A percentile compares a stretch with the other conserved stretches of the same genome.
Evolutionary conservation across 805 yeast genomes (phyloP).

Genomic region (Clavispora asparagi): DNA sequence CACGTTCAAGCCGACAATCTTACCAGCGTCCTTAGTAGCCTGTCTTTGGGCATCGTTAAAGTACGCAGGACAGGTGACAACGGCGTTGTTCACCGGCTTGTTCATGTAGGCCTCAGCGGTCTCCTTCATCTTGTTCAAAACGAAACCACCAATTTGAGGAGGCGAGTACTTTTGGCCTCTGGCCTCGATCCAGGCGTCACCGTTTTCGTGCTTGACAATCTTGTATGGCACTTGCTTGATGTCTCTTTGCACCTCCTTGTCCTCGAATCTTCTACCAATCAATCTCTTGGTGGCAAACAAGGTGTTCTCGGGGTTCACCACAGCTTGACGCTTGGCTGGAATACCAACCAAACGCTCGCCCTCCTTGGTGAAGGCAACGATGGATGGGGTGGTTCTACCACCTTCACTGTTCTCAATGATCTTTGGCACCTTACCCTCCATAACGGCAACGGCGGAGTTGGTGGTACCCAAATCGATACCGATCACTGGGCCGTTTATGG

Average conservation of each 20-base stretch:
- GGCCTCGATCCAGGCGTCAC: slow-evolving; percentile 95
- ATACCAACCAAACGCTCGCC: slow-evolving; percentile 84
- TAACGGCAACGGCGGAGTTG: slow-evolving; percentile 82
- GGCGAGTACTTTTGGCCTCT: slow-evolving; percentile 87
- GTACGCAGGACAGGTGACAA: slow-evolving; percentile 86
- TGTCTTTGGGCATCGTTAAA: slow-evolving; percentile 90
- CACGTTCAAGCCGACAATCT: slow-evolving; percentile 89
- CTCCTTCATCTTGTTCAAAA: slow-evolving; percentile 96
- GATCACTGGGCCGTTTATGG: slow-evolving; percentile 51
- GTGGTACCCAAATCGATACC: slow-evolving; percentile 89
- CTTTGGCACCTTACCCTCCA: slow-evolving; percentile 74
- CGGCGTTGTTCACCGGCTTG: slow-evolving; percentile 83
- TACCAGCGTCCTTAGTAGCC: slow-evolving; percentile 96
- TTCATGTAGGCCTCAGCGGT: slow-evolving; percentile 92
- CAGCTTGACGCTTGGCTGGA: slow-evolving; percentile 95
- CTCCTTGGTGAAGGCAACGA: slow-evolving; percentile 88
- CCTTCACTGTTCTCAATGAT: slow-evolving; percentile 71
- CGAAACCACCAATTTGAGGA: slow-evolving; percentile 90
- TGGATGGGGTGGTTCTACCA: slow-evolving; percentile 79
- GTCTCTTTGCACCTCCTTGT: slow-evolving; percentile 87
- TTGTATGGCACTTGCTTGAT: slow-evolving; percentile 83
- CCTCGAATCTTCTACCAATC: slow-evolving; percentile 90
- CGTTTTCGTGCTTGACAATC: slow-evolving; percentile 84
- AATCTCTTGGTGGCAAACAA: slow-evolving; percentile 91
- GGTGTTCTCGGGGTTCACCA: slow-evolving; percentile 90